A percentile compares a stretch with the other conserved stretches of the same genome.
phyloP scores from a whole-genome alignment of 2,329 filamentous ascomycete species.

The Alternaria arborescens region DNA sequence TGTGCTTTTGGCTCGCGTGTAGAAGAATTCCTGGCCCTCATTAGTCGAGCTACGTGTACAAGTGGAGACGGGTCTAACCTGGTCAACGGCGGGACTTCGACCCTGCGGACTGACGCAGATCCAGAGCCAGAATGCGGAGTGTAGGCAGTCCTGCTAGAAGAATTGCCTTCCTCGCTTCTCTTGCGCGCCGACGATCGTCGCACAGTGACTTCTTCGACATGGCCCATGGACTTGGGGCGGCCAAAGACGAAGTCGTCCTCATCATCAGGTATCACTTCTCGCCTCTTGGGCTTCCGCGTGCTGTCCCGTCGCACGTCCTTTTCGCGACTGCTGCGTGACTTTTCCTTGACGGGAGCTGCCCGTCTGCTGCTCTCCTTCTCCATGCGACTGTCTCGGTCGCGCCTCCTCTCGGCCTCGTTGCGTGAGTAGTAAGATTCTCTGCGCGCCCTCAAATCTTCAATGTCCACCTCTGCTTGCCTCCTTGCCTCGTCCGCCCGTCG shows the following conservation, averaged over 20 bases:
- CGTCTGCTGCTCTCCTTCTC: constrained; percentile 35
- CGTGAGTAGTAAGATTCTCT: constrained; percentile 51
- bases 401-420: constrained; percentile 41
- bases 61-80: constrained; percentile 31
- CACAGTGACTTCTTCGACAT: constrained; percentile 41
- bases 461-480: constrained; percentile 46
- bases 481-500: constrained; percentile 43
- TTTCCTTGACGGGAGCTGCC: constrained; percentile 41
- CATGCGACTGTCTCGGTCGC: constrained; percentile 42
- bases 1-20: constrained; percentile 43
- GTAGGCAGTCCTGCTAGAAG: constrained; percentile 45
- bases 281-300: constrained; percentile 38
- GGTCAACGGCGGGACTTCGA: constrained; percentile 42
- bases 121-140: constrained; percentile 46
- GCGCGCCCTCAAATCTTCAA: constrained; percentile 52
- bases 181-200: constrained; percentile 38
- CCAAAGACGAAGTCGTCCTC: constrained; percentile 45
- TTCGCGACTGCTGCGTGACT: constrained; percentile 40
- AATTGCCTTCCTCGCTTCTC: constrained; percentile 46
- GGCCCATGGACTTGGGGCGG: constrained; percentile 36
- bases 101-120: constrained; percentile 40
- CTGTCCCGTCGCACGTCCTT: constrained; percentile 41
- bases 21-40: constrained; percentile 36
- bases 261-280: constrained; percentile 35
- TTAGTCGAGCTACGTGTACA: constrained; percentile 26